Evolutionary conservation across 1,139 yeast species (phyloP), one percentile per base, ranked within the genome.

Genomic region (Scheffersomyces parashehatae): DNA sequence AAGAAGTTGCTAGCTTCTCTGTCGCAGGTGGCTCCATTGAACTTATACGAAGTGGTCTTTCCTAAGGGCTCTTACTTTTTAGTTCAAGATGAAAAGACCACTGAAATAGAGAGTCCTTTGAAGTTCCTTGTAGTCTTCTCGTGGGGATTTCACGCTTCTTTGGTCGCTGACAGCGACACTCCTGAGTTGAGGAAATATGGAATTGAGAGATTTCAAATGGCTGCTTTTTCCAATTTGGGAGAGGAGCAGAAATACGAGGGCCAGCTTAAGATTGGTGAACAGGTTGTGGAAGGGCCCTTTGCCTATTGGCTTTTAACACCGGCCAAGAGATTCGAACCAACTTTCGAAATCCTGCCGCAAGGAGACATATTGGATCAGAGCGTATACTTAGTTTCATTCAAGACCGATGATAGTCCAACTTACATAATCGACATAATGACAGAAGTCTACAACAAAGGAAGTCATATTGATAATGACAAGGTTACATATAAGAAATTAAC

Each of bases 131-230:
- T 87, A 2, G 95, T 89, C 2, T 70, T 82, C 0, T 87, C 96
- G 0, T 84, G 96, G 89, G 95, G 84, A 1, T 79, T 88, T 51
- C 97, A 90, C 63, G 91, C 97, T 1, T 78, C 91, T 3, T 64
- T 90, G 42, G 93, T 90, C 2, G 93, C 93, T 20, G 88, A 79
- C 58, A 82, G 87, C 44, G 95, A 88, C 52, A 74, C 83, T 1
- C 82, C 85, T 0, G 86, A 84, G 53, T 65, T 85, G 58, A 70
- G 90, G 33, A 70, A 73, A 42, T 70, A 75, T 48, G 97, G 96
- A 0, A 55, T 74, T 5, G 81, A 79, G 35, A 67, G 96, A 45
- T 90, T 90, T 62, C 70, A 75, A 47, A 65, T 80, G 42, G 96
- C 96, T 0, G 95, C 93, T 0, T 58, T 59, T 32, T 62, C 70